These are phyloP conservation scores for Rhododendron vialii DNA, from an alignment of 148 eudicot genomes.

Conservation along the genomic window DNA sequence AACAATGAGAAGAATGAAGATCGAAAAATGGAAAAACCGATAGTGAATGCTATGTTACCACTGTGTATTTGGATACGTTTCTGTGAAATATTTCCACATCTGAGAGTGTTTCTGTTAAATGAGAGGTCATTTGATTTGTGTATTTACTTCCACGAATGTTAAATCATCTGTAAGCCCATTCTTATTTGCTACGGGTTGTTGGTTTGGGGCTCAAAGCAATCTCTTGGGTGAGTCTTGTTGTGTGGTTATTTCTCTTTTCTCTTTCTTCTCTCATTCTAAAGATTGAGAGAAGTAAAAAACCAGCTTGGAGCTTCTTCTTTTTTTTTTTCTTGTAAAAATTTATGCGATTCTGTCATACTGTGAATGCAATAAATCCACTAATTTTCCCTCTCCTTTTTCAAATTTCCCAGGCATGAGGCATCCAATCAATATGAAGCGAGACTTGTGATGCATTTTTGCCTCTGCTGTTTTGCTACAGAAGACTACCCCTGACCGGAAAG, in stretches of 20 bases:
- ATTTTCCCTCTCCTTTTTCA: background rate
- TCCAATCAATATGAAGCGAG: background rate
- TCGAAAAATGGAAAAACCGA: background rate
- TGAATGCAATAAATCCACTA: background rate
- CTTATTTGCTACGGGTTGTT: conserved; percentile 10
- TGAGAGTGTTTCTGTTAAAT: background rate
- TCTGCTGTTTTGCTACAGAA: no score
- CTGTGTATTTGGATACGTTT: background rate
- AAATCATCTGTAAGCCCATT: background rate
- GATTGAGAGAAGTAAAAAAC: conserved; percentile 14
- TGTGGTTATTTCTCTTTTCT: background rate
- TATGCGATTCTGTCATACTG: conserved; percentile 7
- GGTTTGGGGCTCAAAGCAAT: conserved; percentile 7
- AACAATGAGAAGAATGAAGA: background rate
- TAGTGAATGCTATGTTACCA: background rate
- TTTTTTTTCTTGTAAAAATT: background rate
- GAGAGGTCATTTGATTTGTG: background rate
- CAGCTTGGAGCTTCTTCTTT: background rate
- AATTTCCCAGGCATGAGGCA: background rate
- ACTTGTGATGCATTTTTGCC: background rate
- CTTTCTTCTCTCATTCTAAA: conserved; percentile 2
- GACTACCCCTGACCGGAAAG: no score
- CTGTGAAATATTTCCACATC: background rate
- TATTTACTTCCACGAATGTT: conserved; percentile 1
- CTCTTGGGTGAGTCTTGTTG: background rate